phyloP scores from a whole-genome alignment of 805 yeast species.

The Saccharomycopsis olivae region DNA sequence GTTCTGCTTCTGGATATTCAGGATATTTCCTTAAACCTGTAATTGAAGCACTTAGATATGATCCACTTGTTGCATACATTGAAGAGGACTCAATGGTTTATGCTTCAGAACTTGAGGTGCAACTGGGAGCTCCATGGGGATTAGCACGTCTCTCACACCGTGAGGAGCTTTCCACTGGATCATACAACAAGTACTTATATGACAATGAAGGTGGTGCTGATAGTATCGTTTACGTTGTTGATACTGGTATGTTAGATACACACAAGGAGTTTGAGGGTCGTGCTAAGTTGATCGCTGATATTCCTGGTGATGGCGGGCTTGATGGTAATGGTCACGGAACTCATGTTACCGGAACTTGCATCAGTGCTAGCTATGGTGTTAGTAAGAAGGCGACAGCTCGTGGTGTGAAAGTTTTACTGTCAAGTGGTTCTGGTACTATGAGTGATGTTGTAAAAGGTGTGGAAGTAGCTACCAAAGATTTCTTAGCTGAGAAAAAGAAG shows the following conservation, averaged over 20 bases:
- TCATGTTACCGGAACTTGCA: constrained; percentile 60
- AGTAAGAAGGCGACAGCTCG: constrained; percentile 49
- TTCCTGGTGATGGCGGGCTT: constrained; percentile 38
- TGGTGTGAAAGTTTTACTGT: constrained; percentile 51
- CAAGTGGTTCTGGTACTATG: constrained; percentile 50
- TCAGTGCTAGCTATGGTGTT: constrained; percentile 45
- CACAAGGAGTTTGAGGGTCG: constrained; percentile 52
- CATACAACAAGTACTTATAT: constrained; percentile 50
- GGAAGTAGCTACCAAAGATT: constrained; percentile 45
- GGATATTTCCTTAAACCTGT: constrained; percentile 75
- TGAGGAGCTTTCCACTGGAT: constrained; percentile 44
- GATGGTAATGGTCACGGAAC: constrained; percentile 59
- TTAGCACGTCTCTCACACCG: constrained; percentile 62
- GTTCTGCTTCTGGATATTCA: constrained; percentile 62
- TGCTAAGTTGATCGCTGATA: constrained; percentile 50
- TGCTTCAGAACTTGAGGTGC: constrained; percentile 39
- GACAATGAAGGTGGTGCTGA: constrained; percentile 53
- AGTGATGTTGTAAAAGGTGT: constrained; percentile 55
- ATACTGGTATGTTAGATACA: constrained; percentile 42
- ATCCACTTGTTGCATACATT: constrained; percentile 53
- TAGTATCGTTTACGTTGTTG: constrained; percentile 45
- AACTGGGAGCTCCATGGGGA: constrained; percentile 69
- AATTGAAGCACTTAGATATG: constrained; percentile 59
- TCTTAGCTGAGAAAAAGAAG: constrained; percentile 30
- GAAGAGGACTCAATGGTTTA: constrained; percentile 50